Conservation (phyloP, 169 alveolate species). For the Plasmodium chabaudi region DNA sequence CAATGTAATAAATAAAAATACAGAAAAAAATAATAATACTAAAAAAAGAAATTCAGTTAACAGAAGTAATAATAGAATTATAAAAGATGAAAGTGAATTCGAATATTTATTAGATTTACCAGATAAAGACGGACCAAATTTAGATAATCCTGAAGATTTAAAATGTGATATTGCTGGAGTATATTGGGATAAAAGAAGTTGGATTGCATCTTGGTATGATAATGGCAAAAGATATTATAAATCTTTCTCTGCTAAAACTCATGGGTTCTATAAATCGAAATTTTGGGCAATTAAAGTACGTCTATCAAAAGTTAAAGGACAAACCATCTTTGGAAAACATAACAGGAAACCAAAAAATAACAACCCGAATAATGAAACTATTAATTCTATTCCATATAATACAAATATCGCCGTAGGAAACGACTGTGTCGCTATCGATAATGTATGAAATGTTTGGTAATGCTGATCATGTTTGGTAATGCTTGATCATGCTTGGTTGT, state of each 20-base stretch:
- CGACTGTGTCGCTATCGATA: too few species aligned
- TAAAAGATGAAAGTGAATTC: constrained; percentile 82
- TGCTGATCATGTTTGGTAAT: too few species aligned
- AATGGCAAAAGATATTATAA: constrained; percentile 85
- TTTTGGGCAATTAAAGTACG: constrained; percentile 89
- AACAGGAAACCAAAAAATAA: constrained; percentile 21
- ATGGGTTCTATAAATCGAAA: constrained; percentile 88
- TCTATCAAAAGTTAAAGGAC: constrained; percentile 81
- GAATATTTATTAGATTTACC: constrained; percentile 84
- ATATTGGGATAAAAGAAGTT: constrained; percentile 90
- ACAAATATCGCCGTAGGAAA: too few species aligned
- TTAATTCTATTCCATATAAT: neutral
- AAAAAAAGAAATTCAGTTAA: constrained; percentile 28
- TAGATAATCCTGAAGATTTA: constrained; percentile 82
- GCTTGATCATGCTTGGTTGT: too few species aligned
- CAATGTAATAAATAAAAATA: constrained; percentile 2
- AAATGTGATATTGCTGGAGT: constrained; percentile 88
- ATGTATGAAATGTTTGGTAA: too few species aligned
- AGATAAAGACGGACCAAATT: constrained; percentile 80
- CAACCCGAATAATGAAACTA: neutral
- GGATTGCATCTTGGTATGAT: constrained; percentile 91
- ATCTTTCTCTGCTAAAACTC: constrained; percentile 88
- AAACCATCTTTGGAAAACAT: constrained; percentile 70
- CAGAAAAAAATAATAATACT: constrained; percentile 30
- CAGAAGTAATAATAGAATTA: constrained; percentile 30